Evolutionary conservation across 352 stramenopile species (phyloP).

Genomic region (Plasmopara halstedii): DNA sequence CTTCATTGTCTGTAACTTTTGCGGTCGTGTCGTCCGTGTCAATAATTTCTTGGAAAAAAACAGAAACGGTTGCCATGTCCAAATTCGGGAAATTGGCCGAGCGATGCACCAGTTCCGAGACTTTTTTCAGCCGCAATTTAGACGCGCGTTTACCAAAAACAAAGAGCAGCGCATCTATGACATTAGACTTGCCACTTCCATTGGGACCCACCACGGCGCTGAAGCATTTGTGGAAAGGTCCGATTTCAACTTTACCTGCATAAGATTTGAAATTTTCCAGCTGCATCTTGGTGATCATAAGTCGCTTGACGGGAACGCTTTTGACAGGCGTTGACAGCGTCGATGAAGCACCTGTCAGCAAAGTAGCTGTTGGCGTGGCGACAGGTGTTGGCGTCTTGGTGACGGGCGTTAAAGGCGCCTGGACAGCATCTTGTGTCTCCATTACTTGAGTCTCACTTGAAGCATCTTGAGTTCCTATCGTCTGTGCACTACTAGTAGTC

Average conservation of each 20-base stretch:
- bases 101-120: slow-evolving; percentile 98
- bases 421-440: slow-evolving; percentile 1
- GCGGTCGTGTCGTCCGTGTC: slow-evolving; percentile 36
- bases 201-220: slow-evolving; percentile 98
- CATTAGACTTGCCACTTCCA: slow-evolving; percentile 99
- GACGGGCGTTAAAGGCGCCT: background rate
- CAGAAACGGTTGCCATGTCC: slow-evolving; percentile 92
- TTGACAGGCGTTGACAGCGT: slow-evolving; percentile 7
- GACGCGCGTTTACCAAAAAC: slow-evolving; percentile 99
- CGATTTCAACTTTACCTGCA: slow-evolving; percentile 93
- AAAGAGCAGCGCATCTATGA: slow-evolving; percentile 99
- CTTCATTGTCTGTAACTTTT: slow-evolving; percentile 45
- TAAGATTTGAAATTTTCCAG: slow-evolving; percentile 99
- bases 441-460: background rate
- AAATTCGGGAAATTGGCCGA: slow-evolving; percentile 87
- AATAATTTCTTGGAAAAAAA: slow-evolving; percentile 98
- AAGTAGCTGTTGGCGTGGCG: background rate
- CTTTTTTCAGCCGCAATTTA: slow-evolving; percentile 92
- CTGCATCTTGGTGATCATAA: slow-evolving; percentile 98
- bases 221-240: slow-evolving; percentile 99
- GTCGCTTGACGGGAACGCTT: slow-evolving; percentile 38
- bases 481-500: background rate
- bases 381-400: background rate
- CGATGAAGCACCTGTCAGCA: background rate
- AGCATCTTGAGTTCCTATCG: background rate